Conservation (phyloP, 2,329 filamentous ascomycete species). For the Pseudofabraea citricarpa region DNA sequence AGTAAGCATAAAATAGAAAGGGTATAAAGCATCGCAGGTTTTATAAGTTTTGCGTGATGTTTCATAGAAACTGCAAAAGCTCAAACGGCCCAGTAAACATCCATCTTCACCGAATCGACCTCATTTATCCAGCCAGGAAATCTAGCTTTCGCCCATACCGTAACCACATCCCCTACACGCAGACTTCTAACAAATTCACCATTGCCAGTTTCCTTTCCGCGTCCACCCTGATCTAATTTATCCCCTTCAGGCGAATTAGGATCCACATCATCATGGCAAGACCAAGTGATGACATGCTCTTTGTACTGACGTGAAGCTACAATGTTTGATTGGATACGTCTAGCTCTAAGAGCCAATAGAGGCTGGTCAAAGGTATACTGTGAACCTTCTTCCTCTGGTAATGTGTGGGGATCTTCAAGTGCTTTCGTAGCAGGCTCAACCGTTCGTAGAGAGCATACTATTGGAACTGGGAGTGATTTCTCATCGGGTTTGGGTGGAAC, state of each 20-base stretch:
- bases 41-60: no score
- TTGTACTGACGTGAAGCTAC: slow-evolving; percentile 33
- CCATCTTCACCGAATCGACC: slow-evolving; percentile 44
- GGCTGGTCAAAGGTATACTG: slow-evolving; percentile 31
- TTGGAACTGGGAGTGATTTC: not conserved
- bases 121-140: slow-evolving; percentile 50
- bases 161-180: slow-evolving; percentile 56
- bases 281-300: slow-evolving; percentile 49
- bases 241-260: slow-evolving; percentile 36
- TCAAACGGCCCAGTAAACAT: slow-evolving; percentile 54
- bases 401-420: not conserved
- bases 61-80: not conserved
- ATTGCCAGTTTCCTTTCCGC: slow-evolving; percentile 44
- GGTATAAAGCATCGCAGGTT: no score
- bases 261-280: slow-evolving; percentile 41
- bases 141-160: slow-evolving; percentile 55
- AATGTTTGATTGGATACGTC: slow-evolving; percentile 42
- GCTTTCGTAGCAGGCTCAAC: slow-evolving; percentile 4
- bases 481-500: not conserved
- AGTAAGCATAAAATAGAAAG: no score
- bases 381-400: not conserved
- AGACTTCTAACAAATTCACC: slow-evolving; percentile 52
- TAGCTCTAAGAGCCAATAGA: slow-evolving; percentile 27
- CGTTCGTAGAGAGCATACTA: not conserved
- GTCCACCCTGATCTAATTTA: slow-evolving; percentile 34